phyloP scores from a whole-genome alignment of 1,139 yeast species.

The Kluyveromyces sp. region DNA sequence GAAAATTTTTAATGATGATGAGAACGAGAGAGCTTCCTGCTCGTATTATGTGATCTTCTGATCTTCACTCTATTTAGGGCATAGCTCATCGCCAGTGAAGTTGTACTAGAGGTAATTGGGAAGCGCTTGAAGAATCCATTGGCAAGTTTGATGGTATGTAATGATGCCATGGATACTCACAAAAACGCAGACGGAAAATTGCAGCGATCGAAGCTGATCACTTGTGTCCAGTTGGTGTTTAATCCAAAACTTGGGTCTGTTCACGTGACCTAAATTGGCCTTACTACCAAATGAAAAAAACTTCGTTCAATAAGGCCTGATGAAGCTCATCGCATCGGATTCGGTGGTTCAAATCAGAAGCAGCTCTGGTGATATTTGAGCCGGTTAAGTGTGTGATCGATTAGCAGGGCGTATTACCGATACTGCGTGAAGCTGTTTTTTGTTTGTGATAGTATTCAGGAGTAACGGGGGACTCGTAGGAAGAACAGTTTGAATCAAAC shows the following conservation, averaged over 20 bases:
- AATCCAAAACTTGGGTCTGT: neutral
- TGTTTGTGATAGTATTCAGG: neutral
- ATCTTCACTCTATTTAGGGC: neutral
- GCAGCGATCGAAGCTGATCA: too few species aligned
- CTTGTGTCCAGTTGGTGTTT: too few species aligned
- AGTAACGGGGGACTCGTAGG: neutral
- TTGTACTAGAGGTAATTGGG: too few species aligned
- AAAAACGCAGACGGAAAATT: too few species aligned
- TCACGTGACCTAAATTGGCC: neutral
- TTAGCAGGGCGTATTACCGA: too few species aligned
- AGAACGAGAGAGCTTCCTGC: neutral
- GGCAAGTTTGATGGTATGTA: too few species aligned
- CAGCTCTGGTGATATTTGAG: too few species aligned
- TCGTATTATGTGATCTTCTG: neutral
- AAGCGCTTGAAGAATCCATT: too few species aligned
- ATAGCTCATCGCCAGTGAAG: neutral
- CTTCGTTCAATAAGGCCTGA: neutral
- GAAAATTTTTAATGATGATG: neutral
- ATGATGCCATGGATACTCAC: too few species aligned
- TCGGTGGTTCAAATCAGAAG: too few species aligned
- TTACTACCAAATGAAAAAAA: neutral
- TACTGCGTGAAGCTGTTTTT: too few species aligned
- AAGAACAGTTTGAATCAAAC: neutral
- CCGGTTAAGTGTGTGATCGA: too few species aligned
- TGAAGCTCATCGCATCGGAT: constrained; percentile 7